These are phyloP conservation scores for Tephrocybe sp. DNA, from an alignment of 768 basidiomycete genomes.

Conservation along the genomic window DNA sequence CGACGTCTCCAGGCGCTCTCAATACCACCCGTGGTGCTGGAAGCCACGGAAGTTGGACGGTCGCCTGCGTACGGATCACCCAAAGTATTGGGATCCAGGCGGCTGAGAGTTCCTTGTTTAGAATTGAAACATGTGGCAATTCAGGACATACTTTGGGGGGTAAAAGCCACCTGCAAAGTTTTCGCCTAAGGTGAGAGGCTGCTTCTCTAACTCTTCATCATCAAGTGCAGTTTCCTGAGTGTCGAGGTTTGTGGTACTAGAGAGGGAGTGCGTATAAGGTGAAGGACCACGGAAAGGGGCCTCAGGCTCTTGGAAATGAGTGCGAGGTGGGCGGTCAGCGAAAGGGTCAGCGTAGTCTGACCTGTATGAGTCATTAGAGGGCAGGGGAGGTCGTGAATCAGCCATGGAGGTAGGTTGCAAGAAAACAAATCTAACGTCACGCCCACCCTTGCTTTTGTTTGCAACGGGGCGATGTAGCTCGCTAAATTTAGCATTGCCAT, in stretches of 20 bases:
- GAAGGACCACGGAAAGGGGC: constrained; percentile 37
- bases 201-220: constrained; percentile 75
- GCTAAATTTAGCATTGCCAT: constrained; percentile 13
- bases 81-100: constrained; percentile 54
- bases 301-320: constrained; percentile 59
- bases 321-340: constrained; percentile 59
- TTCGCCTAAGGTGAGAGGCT: constrained; percentile 64
- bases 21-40: constrained; percentile 51
- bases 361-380: constrained; percentile 25
- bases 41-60: constrained; percentile 51
- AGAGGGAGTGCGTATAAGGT: constrained; percentile 46
- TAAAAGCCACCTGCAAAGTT: constrained; percentile 63
- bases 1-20: constrained; percentile 70
- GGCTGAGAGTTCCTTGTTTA: constrained; percentile 23
- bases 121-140: background rate
- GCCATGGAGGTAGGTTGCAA: constrained; percentile 28
- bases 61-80: constrained; percentile 61
- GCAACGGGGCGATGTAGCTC: constrained; percentile 18
- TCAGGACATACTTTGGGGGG: constrained; percentile 61
- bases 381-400: constrained; percentile 36
- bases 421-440: constrained; percentile 17
- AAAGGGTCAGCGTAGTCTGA: constrained; percentile 63
- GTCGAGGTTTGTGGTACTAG: constrained; percentile 56
- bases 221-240: constrained; percentile 46
- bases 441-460: constrained; percentile 21